Conservation (phyloP, 805 yeast genomes). For the Kodamaea nitidulidarum region DNA sequence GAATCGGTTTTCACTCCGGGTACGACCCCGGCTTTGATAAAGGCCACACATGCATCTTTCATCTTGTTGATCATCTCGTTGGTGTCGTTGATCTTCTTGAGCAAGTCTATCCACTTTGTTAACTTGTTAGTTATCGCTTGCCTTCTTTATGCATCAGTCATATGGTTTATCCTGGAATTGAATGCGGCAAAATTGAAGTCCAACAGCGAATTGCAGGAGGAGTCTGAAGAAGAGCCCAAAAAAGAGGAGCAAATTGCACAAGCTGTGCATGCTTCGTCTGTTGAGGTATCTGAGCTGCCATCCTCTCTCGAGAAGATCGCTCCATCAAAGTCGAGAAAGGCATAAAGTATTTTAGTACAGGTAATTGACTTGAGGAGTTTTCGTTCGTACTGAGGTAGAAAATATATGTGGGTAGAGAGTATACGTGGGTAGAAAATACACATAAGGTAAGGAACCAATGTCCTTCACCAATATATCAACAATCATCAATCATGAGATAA, state of each 20-base stretch:
- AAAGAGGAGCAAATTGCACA: neutral
- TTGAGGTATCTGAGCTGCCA: neutral
- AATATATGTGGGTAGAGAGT: too few relatives aligned
- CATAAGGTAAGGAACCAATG: too few relatives aligned
- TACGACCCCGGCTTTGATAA: constrained; percentile 80
- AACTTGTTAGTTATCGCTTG: constrained; percentile 54
- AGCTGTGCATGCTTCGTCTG: constrained; percentile 4
- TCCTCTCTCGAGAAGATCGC: neutral
- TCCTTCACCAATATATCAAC: too few relatives aligned
- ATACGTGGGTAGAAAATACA: too few relatives aligned
- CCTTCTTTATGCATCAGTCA: constrained; percentile 70
- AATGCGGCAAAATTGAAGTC: constrained; percentile 44
- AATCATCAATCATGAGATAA: too few relatives aligned
- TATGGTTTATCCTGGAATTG: constrained; percentile 84
- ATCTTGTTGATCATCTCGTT: constrained; percentile 57
- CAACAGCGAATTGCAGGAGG: constrained; percentile 35
- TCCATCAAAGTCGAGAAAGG: constrained; percentile 12
- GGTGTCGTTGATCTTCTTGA: constrained; percentile 51
- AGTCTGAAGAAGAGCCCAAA: neutral
- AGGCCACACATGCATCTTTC: constrained; percentile 86
- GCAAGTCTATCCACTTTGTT: constrained; percentile 63
- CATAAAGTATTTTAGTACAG: neutral
- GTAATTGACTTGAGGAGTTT: too few relatives aligned
- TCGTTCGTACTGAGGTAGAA: too few relatives aligned
- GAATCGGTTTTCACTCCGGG: constrained; percentile 91